phyloP scores from a whole-genome alignment of 371 early-diverging fungal species.

The Capniomyces stellatus region DNA sequence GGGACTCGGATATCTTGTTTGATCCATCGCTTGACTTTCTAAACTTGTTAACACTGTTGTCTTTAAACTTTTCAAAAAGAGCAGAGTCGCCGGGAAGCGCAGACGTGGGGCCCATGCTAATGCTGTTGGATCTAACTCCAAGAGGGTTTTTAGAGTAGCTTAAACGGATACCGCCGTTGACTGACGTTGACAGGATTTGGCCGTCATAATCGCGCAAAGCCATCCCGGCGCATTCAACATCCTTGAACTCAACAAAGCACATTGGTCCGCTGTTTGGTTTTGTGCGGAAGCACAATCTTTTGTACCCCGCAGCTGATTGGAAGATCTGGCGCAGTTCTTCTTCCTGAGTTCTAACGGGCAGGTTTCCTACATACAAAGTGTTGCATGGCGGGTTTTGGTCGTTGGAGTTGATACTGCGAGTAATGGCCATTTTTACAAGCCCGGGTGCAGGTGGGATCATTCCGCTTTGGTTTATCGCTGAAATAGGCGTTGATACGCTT shows the following conservation, averaged over 20 bases:
- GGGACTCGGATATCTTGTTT: neutral
- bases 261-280: slow-evolving; percentile 70
- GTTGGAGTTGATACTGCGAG: slow-evolving; percentile 37
- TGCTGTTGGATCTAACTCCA: slow-evolving; percentile 34
- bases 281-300: slow-evolving; percentile 62
- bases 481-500: neutral
- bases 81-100: neutral
- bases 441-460: slow-evolving; percentile 4
- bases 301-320: slow-evolving; percentile 54
- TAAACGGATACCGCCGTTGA: slow-evolving; percentile 84
- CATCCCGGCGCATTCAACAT: slow-evolving; percentile 63
- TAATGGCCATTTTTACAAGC: slow-evolving; percentile 23
- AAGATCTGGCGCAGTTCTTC: slow-evolving; percentile 69
- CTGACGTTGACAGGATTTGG: slow-evolving; percentile 52
- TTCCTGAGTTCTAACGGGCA: slow-evolving; percentile 63
- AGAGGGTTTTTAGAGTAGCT: slow-evolving; percentile 90
- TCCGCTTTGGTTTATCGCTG: neutral
- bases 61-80: neutral
- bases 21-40: neutral
- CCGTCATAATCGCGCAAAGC: slow-evolving; percentile 72
- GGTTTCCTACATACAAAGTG: slow-evolving; percentile 87
- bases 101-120: neutral
- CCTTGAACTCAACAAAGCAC: slow-evolving; percentile 89
- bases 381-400: slow-evolving; percentile 94
- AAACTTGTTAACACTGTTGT: neutral